Conservation (phyloP, 306 rosid species). For the Myrica gale region DNA sequence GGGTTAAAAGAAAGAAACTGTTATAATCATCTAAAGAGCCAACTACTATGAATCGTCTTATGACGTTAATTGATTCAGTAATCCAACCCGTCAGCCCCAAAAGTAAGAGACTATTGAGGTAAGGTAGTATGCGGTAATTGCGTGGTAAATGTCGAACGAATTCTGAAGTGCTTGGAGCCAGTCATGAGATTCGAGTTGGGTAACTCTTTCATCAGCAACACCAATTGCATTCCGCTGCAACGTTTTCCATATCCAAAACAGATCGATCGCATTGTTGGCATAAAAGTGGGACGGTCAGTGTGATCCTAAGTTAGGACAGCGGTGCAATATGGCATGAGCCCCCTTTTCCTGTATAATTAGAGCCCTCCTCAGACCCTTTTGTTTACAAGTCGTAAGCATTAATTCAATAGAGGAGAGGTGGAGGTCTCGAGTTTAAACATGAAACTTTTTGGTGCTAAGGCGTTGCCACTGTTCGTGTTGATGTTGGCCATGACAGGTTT, state of each 20-base stretch:
- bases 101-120: too few species aligned
- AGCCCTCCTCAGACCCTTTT: background rate
- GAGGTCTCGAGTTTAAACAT: slow-evolving; percentile 19
- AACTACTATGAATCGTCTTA: too few species aligned
- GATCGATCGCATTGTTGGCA: slow-evolving; percentile 12
- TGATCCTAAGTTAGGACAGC: slow-evolving; percentile 50
- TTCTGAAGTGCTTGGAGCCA: slow-evolving; percentile 24
- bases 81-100: too few species aligned
- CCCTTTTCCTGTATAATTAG: slow-evolving; percentile 32
- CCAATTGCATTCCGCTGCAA: slow-evolving; percentile 14
- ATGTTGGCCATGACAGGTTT: slow-evolving; percentile 29
- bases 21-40: too few species aligned
- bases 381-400: background rate
- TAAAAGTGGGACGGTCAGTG: slow-evolving; percentile 32
- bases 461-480: slow-evolving; percentile 29
- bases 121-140: too few species aligned
- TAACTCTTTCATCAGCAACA: slow-evolving; percentile 35
- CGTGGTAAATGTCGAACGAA: slow-evolving; percentile 9
- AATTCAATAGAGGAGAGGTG: background rate
- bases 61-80: too few species aligned
- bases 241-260: background rate
- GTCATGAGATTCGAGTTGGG: slow-evolving; percentile 42
- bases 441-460: slow-evolving; percentile 30
- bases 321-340: slow-evolving; percentile 30
- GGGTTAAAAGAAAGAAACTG: too few species aligned